Percentiles rank a stretch among this genome's conserved stretches.
phyloP scores from a whole-genome alignment of 108 stramenopile species.

The Discostella pseudostelligera region DNA sequence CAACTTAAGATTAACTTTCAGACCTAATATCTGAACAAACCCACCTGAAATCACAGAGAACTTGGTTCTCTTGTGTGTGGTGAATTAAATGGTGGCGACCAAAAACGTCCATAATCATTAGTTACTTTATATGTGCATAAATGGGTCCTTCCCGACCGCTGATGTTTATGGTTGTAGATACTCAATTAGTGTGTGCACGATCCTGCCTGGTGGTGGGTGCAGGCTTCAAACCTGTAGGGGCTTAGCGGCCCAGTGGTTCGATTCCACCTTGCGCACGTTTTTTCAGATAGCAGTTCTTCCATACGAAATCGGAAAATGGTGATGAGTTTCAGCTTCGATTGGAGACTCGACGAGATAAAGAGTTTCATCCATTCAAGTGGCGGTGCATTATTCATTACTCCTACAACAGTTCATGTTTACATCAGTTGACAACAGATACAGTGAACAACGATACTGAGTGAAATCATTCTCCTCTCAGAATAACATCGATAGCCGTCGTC shows the following conservation, averaged over 20 bases:
- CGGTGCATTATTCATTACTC: no score
- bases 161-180: no score
- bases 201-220: conserved; percentile 80
- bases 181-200: conserved; percentile 76
- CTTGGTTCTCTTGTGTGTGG: conserved; percentile 19
- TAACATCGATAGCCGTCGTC: conserved; percentile 28
- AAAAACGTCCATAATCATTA: conserved; percentile 23
- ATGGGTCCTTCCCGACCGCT: not conserved
- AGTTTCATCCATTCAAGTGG: no score
- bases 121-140: not conserved
- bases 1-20: not conserved
- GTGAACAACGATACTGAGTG: no score
- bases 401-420: no score
- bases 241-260: conserved; percentile 83
- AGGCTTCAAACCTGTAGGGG: conserved; percentile 88
- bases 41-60: conserved; percentile 11
- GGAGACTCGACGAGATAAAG: no score
- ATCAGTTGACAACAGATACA: no score
- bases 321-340: no score
- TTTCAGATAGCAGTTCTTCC: not conserved
- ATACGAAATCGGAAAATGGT: not conserved
- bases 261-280: conserved; percentile 87
- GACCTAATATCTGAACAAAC: not conserved
- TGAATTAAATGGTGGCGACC: conserved; percentile 32
- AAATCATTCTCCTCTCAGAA: conserved; percentile 19